Evolutionary conservation across 192 early-diverging fungal genomes (phyloP).

Genomic region (Linnemannia zychae): DNA sequence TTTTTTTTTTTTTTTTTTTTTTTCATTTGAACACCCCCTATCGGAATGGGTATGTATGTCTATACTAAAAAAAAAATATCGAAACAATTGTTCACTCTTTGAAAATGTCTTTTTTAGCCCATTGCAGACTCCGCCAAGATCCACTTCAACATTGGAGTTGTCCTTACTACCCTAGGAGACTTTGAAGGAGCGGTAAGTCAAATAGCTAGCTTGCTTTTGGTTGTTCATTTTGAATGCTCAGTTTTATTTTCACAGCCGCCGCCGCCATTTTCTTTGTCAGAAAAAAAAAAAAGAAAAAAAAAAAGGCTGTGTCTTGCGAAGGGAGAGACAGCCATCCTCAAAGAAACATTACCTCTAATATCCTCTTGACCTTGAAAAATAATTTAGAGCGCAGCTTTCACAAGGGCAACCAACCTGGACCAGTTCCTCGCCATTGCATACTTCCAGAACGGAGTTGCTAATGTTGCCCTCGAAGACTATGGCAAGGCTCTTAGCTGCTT

Average conservation of each 20-base stretch:
- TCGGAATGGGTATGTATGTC: too few relatives aligned
- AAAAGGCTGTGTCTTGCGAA: not conserved
- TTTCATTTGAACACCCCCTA: too few relatives aligned
- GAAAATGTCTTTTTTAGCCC: conserved; percentile 53
- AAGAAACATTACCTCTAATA: not conserved
- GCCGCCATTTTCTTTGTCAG: not conserved
- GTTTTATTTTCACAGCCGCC: not conserved
- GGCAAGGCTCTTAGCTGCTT: conserved; percentile 83
- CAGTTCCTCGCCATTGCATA: conserved; percentile 92
- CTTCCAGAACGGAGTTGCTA: conserved; percentile 91
- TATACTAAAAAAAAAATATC: too few relatives aligned
- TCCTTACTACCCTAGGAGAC: conserved; percentile 79
- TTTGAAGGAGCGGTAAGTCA: conserved; percentile 86
- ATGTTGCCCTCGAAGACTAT: conserved; percentile 80
- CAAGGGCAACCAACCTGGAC: conserved; percentile 83
- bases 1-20: too few relatives aligned
- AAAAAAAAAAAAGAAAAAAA: not conserved
- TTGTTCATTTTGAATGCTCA: not conserved
- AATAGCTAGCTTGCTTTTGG: not conserved
- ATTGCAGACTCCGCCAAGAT: conserved; percentile 95
- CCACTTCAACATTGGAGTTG: conserved; percentile 95
- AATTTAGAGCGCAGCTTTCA: conserved; percentile 79
- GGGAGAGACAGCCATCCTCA: not conserved
- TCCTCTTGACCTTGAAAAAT: conserved; percentile 11
- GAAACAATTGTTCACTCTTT: too few relatives aligned